Base-by-base conservation (phyloP, 768 basidiomycete species). In the Piloderma croceum region DNA sequence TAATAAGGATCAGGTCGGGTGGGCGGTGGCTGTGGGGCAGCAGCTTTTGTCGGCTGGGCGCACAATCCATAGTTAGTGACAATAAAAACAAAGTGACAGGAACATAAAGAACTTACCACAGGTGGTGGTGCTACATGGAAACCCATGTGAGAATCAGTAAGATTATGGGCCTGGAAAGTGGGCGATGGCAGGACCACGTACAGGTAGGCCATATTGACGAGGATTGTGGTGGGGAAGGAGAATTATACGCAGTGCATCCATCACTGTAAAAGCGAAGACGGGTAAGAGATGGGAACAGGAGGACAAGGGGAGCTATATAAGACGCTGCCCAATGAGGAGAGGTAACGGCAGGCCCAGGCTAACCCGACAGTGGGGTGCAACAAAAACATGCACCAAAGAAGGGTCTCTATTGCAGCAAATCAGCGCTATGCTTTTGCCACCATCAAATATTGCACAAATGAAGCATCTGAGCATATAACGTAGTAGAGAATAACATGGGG, bases 1-100 rank as follows among this genome's bases (percentile, higher is more conserved):
- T 76, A 71, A 53, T 49, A 63, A 15, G 62, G 61, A 41, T 67
- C 64, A 6, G n/a, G n/a, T n/a, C n/a, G n/a, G 10, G 9, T 29
- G 10, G 27, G 27, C 15, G 27, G 27, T 15, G 27, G 27, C 27
- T 9, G 10, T 9, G 27, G 27, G 9, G 27, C 27, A 29, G 27
- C 10, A 9, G 9, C 15, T 29, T 9, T 9, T 9, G 15, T 9
- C 15, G 27, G 27, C 15, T 15, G 27, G 27, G 10, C 10, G 9
- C 27, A n/a, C n/a, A 29, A 29, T 15, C n/a, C n/a, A n/a, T n/a
- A n/a, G n/a, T n/a, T n/a, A n/a, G 27, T 9, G 10, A 15, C 15
- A 15, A 9, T 9, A 15, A 29, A 29, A 29, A 29, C 10, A 15
- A 9, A 15, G n/a, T n/a, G n/a, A n/a, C n/a, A n/a, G n/a, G n/a